phyloP scores from a whole-genome alignment of 345 rosid genomes.

The Mallotus nudiflorus region DNA sequence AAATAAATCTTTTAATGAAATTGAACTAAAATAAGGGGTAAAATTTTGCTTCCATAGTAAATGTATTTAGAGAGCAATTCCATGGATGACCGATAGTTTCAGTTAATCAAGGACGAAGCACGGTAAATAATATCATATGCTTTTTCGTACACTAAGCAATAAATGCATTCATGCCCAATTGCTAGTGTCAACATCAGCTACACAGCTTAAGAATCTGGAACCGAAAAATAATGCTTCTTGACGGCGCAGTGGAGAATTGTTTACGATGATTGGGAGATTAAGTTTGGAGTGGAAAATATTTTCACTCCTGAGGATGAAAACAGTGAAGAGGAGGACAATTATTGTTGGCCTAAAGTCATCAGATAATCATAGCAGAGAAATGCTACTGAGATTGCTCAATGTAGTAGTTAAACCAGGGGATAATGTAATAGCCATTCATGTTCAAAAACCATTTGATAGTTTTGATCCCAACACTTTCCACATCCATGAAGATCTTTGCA shows the following conservation, averaged over 20 bases:
- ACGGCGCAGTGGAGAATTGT: constrained; percentile 23
- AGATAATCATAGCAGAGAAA: constrained; percentile 32
- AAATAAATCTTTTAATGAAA: too few relatives aligned
- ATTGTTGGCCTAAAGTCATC: constrained; percentile 41
- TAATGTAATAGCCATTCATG: constrained; percentile 39
- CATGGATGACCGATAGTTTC: too few relatives aligned
- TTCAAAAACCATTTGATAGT: constrained; percentile 26
- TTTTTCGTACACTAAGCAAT: neutral
- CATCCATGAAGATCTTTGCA: constrained; percentile 43
- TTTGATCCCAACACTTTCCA: constrained; percentile 42
- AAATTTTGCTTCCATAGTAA: too few relatives aligned
- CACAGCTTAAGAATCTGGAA: neutral
- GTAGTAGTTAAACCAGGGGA: constrained; percentile 25
- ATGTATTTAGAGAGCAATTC: too few relatives aligned
- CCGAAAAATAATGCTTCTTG: neutral
- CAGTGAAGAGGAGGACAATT: constrained; percentile 31
- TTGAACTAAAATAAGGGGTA: too few relatives aligned
- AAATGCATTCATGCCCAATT: neutral
- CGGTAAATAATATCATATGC: too few relatives aligned
- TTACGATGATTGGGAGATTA: constrained; percentile 24
- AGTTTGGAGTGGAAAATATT: constrained; percentile 12
- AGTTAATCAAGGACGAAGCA: too few relatives aligned
- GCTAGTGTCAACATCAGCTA: neutral
- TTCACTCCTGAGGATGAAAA: constrained; percentile 14
- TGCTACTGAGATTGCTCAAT: constrained; percentile 28